Conservation (phyloP, 2,329 filamentous ascomycete species). For the Lojkania enalia region DNA sequence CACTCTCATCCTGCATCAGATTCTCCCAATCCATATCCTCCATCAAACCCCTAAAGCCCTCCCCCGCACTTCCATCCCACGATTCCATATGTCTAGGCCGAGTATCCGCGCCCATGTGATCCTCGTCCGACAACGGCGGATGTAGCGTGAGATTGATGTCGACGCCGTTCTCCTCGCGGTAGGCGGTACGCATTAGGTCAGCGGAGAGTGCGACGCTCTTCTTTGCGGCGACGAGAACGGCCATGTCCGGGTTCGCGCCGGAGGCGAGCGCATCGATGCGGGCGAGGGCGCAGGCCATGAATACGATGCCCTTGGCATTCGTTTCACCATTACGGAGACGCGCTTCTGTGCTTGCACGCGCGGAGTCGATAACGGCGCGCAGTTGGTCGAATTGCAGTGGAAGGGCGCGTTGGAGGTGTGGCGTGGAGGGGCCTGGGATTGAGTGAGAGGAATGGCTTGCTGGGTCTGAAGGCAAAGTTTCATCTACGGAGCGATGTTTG, state of each 20-base stretch:
- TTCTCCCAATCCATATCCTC: slow-evolving; percentile 13
- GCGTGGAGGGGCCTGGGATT: background rate
- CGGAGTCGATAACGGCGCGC: slow-evolving; percentile 13
- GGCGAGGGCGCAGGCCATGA: slow-evolving; percentile 23
- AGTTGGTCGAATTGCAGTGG: slow-evolving; percentile 20
- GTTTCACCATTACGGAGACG: slow-evolving; percentile 30
- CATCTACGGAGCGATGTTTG: background rate
- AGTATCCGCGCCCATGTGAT: slow-evolving; percentile 4
- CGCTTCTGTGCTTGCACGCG: slow-evolving; percentile 11
- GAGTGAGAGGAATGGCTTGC: background rate
- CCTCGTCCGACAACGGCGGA: slow-evolving; percentile 1
- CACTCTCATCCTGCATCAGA: slow-evolving; percentile 10
- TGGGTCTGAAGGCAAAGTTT: background rate
- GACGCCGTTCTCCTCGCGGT: slow-evolving; percentile 24
- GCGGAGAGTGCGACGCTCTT: slow-evolving; percentile 14
- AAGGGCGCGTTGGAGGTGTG: background rate
- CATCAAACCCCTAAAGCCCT: background rate
- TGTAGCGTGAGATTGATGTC: slow-evolving; percentile 20
- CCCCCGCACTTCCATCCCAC: background rate
- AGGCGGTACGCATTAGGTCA: slow-evolving; percentile 21
- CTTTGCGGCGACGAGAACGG: slow-evolving; percentile 26
- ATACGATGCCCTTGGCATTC: slow-evolving; percentile 29
- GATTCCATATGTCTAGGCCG: background rate
- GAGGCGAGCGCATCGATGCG: slow-evolving; percentile 28
- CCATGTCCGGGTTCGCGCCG: slow-evolving; percentile 18